Conservation (phyloP, 1,284 basidiomycete genomes). For the Hortiboletus rubellus region DNA sequence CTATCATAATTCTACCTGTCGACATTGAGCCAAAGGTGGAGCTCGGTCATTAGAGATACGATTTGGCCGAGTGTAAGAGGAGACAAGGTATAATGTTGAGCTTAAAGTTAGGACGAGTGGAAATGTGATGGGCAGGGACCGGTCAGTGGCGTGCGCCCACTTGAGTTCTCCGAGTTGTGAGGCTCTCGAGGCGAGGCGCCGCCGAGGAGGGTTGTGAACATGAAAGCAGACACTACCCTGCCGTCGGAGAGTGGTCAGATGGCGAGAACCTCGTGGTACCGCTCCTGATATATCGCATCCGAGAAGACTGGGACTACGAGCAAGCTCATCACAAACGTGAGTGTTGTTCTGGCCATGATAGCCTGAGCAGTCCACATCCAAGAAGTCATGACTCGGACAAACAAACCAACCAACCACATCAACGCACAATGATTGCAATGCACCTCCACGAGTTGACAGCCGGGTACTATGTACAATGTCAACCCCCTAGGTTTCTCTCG, state of each 20-base stretch:
- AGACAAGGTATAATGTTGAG: conserved; percentile 82
- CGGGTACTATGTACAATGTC: too few species aligned
- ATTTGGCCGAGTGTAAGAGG: conserved; percentile 87
- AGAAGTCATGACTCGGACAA: too few species aligned
- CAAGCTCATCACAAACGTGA: conserved; percentile 14
- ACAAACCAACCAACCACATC: too few species aligned
- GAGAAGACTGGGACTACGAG: conserved; percentile 2
- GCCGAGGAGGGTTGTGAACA: conserved; percentile 69
- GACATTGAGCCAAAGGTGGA: conserved; percentile 85
- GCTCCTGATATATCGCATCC: conserved; percentile 34
- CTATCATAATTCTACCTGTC: conserved; percentile 87
- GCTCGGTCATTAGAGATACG: conserved; percentile 79
- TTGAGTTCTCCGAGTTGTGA: conserved; percentile 46
- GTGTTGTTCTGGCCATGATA: neutral
- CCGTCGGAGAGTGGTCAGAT: conserved; percentile 83
- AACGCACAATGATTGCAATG: too few species aligned
- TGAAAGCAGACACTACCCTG: conserved; percentile 80
- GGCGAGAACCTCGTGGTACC: conserved; percentile 69
- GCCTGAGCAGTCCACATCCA: too few species aligned
- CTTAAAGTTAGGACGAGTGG: conserved; percentile 34
- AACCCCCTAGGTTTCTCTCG: too few species aligned
- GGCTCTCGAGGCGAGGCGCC: conserved; percentile 58
- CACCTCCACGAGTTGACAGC: too few species aligned
- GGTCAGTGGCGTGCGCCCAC: conserved; percentile 25
- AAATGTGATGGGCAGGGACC: neutral